Base-by-base conservation (phyloP, 306 rosid genomes). In the Castanea crenata region DNA sequence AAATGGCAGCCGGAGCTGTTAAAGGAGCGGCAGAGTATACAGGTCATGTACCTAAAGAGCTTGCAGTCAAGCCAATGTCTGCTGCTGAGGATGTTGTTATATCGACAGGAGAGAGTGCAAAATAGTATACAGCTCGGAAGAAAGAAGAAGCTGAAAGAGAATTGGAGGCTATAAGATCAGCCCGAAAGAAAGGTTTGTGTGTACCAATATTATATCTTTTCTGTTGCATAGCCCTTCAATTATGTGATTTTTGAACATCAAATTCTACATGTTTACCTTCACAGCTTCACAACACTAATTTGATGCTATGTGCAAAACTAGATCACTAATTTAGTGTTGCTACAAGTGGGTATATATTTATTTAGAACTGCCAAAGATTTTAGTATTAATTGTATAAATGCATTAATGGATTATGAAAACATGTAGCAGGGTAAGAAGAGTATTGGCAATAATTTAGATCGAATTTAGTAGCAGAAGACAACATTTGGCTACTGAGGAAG, bases 111-210 rank as follows among this genome's bases (percentile, higher is more conserved):
- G 96, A 91, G 59, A 88, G 75, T 78, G 89, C 91, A 9, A 90
- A 89, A 85, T 94, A 83, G 9, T 95, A 84, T 57, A 91, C 97
- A 1, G 91, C 96, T 2, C 85, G 87, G 81, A 93, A 93, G 94
- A 89, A 88, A 73, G 94, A 84, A 21, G 98, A 88, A 68, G 92
- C 97, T 3, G 16, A 73, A 79, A 74, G 74, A 29, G 87, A 83
- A 19, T 75, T 69, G 27, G 85, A 78, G 27, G 82, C 86, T 41
- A 92, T 86, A 76, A 74, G 57, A 52, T 49, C 72, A 7, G 6
- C 58, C 58, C 19, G 85, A 74, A 74, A 70, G 25, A 23, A 85
- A 83, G 88, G 94, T 87, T 55, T 71, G 51, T 21, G 4, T 71
- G 10, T 54, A 51, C 46, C 18, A 38, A 16, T 5, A 35, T 73